Evolutionary conservation across 495 filamentous ascomycete genomes (phyloP).

Genomic region (Penicillium atrosanguineum): DNA sequence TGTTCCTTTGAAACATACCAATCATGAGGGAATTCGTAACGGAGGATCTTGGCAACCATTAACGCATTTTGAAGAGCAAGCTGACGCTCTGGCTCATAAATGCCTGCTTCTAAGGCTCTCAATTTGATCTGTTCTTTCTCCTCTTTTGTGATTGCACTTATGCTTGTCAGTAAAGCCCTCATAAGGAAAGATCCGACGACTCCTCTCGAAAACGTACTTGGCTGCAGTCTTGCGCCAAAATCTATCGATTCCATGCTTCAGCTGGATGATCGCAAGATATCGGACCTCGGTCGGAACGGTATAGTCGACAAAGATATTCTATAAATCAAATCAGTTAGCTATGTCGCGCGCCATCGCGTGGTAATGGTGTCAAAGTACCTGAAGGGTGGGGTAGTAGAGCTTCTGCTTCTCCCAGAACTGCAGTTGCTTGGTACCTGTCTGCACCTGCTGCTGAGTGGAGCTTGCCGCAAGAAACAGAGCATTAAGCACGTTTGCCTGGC

Average conservation of each 20-base stretch:
- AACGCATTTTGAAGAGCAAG: slow-evolving; percentile 85
- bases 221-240: slow-evolving; percentile 79
- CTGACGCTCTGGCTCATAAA: slow-evolving; percentile 67
- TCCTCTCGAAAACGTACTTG: slow-evolving; percentile 42
- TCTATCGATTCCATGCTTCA: slow-evolving; percentile 94
- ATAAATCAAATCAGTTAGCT: slow-evolving; percentile 5
- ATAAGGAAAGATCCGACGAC: neutral
- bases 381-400: slow-evolving; percentile 75
- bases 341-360: neutral
- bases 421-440: slow-evolving; percentile 78
- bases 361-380: slow-evolving; percentile 44
- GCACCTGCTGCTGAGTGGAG: slow-evolving; percentile 69
- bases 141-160: slow-evolving; percentile 66
- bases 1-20: slow-evolving; percentile 49
- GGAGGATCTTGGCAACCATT: slow-evolving; percentile 79
- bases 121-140: slow-evolving; percentile 74
- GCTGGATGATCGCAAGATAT: slow-evolving; percentile 85
- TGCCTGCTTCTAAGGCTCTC: slow-evolving; percentile 65
- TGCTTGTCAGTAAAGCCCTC: slow-evolving; percentile 16
- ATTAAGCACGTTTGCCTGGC: slow-evolving; percentile 65
- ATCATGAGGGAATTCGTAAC: slow-evolving; percentile 82
- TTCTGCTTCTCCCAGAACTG: slow-evolving; percentile 76
- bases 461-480: slow-evolving; percentile 70
- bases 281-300: slow-evolving; percentile 70
- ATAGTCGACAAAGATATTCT: slow-evolving; percentile 79